Percentiles rank a stretch among this genome's conserved stretches.
These are phyloP conservation scores for Suillus ampliporus DNA, from an alignment of 768 basidiomycete species.

Conservation along the genomic window DNA sequence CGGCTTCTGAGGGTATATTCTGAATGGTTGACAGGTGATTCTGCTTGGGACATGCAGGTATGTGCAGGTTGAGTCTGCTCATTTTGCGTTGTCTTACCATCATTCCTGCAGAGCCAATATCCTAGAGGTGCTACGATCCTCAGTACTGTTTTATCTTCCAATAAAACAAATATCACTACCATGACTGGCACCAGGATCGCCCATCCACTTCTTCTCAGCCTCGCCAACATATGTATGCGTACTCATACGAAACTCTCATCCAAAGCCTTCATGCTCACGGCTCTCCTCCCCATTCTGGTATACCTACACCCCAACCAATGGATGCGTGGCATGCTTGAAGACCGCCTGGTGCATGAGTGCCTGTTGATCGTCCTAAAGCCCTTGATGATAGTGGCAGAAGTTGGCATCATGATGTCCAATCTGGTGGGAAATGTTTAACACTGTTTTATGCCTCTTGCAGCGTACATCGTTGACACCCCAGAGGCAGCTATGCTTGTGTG, in stretches of 20 bases:
- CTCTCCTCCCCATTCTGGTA: constrained; percentile 33
- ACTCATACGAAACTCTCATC: constrained; percentile 33
- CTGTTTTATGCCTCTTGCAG: constrained; percentile 29
- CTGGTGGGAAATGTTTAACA: constrained; percentile 22
- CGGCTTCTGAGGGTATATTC: too few species aligned
- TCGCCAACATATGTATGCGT: constrained; percentile 37
- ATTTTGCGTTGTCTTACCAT: too few species aligned
- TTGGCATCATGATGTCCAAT: constrained; percentile 25
- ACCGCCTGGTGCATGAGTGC: constrained; percentile 14
- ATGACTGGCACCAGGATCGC: constrained; percentile 33
- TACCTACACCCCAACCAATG: constrained; percentile 26
- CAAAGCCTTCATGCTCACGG: constrained; percentile 31
- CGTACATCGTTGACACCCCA: constrained; percentile 28
- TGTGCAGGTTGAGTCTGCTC: too few species aligned
- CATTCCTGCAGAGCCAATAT: constrained; percentile 16
- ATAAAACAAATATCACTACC: constrained; percentile 40
- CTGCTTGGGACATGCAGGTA: too few species aligned
- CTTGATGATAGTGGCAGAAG: constrained; percentile 20
- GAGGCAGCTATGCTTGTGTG: constrained; percentile 14
- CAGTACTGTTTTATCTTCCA: constrained; percentile 34
- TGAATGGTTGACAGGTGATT: too few species aligned
- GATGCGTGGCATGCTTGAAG: constrained; percentile 26
- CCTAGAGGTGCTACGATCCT: constrained; percentile 24
- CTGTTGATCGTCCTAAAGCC: constrained; percentile 22
- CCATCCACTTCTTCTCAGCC: constrained; percentile 36